These are phyloP conservation scores for Coemansia guatemalensis DNA, from an alignment of 192 early-diverging fungal genomes.

Conservation along the genomic window DNA sequence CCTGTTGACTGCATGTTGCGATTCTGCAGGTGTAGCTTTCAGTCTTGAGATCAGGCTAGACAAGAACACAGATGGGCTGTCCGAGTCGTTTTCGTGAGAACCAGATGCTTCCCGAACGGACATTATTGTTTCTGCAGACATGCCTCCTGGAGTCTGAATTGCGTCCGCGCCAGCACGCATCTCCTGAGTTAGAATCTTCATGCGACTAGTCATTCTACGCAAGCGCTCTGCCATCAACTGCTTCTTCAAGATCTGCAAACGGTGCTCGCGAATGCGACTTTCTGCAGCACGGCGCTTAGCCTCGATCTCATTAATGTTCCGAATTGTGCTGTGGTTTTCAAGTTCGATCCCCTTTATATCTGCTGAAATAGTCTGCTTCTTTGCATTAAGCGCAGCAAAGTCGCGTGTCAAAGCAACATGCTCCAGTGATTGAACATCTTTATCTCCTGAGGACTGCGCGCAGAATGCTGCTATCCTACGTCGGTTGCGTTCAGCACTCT, in stretches of 20 bases:
- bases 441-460: slow-evolving; percentile 4
- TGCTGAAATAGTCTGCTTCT: slow-evolving; percentile 8
- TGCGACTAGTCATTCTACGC: slow-evolving; percentile 20
- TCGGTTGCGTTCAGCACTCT: slow-evolving; percentile 17
- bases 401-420: slow-evolving; percentile 17
- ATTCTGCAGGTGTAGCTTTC: too few species aligned
- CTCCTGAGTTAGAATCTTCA: slow-evolving; percentile 29
- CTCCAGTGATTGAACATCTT: slow-evolving; percentile 7
- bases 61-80: slow-evolving; percentile 2
- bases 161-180: slow-evolving; percentile 18
- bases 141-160: background rate
- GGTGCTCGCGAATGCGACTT: slow-evolving; percentile 25
- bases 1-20: too few species aligned
- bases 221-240: slow-evolving; percentile 40
- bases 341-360: slow-evolving; percentile 23
- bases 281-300: slow-evolving; percentile 22
- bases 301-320: slow-evolving; percentile 25
- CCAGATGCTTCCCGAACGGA: slow-evolving; percentile 1
- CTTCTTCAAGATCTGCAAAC: slow-evolving; percentile 40
- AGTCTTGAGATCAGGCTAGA: background rate
- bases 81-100: background rate
- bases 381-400: slow-evolving; percentile 7
- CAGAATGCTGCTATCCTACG: slow-evolving; percentile 27
- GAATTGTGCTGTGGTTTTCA: slow-evolving; percentile 23
- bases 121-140: slow-evolving; percentile 1